A percentile compares a stretch with the other conserved stretches of the same genome.
Evolutionary conservation across 2,329 filamentous ascomycete species (phyloP).

Genomic region (Penicillium sp.): DNA sequence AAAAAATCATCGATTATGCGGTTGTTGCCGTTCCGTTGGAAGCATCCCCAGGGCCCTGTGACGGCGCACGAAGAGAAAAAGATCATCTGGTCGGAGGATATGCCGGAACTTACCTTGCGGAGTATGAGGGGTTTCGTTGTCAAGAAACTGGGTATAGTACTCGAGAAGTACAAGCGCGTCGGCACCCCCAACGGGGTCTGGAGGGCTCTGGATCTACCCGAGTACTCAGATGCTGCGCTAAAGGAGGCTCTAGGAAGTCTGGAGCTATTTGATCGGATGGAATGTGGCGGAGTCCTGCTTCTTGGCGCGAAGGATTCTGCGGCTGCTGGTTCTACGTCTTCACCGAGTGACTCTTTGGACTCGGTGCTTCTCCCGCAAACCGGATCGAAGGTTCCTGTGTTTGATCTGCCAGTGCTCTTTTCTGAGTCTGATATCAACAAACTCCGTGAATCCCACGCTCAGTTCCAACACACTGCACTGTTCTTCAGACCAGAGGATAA

Average conservation of each 20-base stretch:
- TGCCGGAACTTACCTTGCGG: constrained; percentile 36
- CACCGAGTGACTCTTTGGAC: constrained; percentile 13
- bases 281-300: constrained; percentile 25
- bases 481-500: constrained; percentile 29
- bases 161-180: constrained; percentile 15
- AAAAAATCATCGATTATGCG: constrained; percentile 14
- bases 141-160: constrained; percentile 31
- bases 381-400: constrained; percentile 29
- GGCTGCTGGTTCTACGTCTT: neutral
- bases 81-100: constrained; percentile 42
- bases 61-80: constrained; percentile 21
- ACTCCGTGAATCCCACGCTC: constrained; percentile 21
- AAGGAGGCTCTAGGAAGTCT: constrained; percentile 16
- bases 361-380: constrained; percentile 25
- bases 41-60: constrained; percentile 26
- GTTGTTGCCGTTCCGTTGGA: constrained; percentile 31
- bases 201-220: constrained; percentile 19
- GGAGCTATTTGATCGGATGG: constrained; percentile 23
- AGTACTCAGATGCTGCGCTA: constrained; percentile 17
- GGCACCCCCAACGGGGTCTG: constrained; percentile 21
- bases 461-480: constrained; percentile 29
- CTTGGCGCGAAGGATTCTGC: neutral
- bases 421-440: constrained; percentile 24
- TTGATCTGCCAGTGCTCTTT: constrained; percentile 30
- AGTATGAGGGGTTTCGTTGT: constrained; percentile 31